Percentiles rank a stretch among this genome's conserved stretches.
Evolutionary conservation across 2,329 filamentous ascomycete genomes (phyloP).

Genomic region (Coniochaeta hoffmannii): DNA sequence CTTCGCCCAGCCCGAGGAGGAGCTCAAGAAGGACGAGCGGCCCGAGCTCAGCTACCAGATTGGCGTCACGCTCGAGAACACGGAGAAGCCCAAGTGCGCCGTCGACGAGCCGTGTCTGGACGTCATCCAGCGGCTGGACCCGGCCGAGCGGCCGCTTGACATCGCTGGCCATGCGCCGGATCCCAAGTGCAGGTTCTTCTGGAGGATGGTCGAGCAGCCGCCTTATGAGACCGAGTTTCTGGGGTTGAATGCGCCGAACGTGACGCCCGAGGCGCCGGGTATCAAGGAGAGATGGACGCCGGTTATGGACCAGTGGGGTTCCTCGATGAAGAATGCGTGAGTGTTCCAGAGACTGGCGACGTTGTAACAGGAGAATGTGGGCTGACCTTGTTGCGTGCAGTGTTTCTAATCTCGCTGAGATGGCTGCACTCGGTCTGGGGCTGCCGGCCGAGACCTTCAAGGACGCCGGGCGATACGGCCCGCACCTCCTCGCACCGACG

Average conservation of each 20-base stretch:
- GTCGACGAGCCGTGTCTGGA: slow-evolving; percentile 53
- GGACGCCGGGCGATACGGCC: slow-evolving; percentile 49
- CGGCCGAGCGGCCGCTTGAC: slow-evolving; percentile 49
- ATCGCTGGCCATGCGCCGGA: slow-evolving; percentile 49
- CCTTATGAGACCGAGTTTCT: slow-evolving; percentile 50
- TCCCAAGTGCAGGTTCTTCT: slow-evolving; percentile 58
- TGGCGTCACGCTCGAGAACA: slow-evolving; percentile 55
- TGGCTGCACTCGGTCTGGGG: slow-evolving; percentile 50
- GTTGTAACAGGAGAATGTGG: not conserved
- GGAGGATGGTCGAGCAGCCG: slow-evolving; percentile 47
- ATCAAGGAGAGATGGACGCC: slow-evolving; percentile 45
- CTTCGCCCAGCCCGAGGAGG: slow-evolving; percentile 47
- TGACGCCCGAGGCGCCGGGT: slow-evolving; percentile 40
- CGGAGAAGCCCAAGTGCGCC: slow-evolving; percentile 56
- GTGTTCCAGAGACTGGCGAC: slow-evolving; percentile 15
- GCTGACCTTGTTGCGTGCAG: slow-evolving; percentile 18
- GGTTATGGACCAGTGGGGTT: slow-evolving; percentile 50
- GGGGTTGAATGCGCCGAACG: slow-evolving; percentile 45
- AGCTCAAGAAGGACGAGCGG: slow-evolving; percentile 43
- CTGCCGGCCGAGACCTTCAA: slow-evolving; percentile 45
- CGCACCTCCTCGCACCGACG: slow-evolving; percentile 53
- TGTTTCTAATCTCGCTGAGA: slow-evolving; percentile 49
- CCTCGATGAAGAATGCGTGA: slow-evolving; percentile 52
- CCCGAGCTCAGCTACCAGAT: slow-evolving; percentile 54
- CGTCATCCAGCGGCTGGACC: slow-evolving; percentile 46